phyloP scores from a whole-genome alignment of 768 basidiomycete species.

The Mycena leptocephala region DNA sequence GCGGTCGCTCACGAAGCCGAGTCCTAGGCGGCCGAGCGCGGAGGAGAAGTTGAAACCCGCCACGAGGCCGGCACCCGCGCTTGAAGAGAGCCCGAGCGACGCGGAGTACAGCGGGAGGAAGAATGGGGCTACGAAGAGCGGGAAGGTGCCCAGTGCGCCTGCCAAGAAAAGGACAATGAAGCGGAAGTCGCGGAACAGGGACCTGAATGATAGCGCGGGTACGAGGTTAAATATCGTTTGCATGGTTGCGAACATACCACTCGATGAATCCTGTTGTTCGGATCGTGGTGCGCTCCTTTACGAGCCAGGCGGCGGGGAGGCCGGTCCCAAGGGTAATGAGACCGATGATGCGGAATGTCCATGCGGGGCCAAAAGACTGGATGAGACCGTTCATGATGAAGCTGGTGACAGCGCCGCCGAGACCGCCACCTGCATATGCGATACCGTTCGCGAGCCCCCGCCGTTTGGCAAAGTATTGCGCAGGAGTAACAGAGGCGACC shows the following conservation, averaged over 20 bases:
- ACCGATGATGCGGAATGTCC: slow-evolving; percentile 52
- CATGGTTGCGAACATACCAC: not conserved
- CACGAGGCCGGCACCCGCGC: slow-evolving; percentile 47
- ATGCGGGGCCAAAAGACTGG: slow-evolving; percentile 43
- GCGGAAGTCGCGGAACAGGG: slow-evolving; percentile 46
- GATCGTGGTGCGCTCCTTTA: slow-evolving; percentile 34
- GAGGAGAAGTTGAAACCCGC: slow-evolving; percentile 53
- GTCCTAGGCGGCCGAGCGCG: slow-evolving; percentile 48
- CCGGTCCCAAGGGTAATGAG: slow-evolving; percentile 42
- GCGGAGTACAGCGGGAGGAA: slow-evolving; percentile 55
- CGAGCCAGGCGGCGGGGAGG: slow-evolving; percentile 45
- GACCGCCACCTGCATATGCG: slow-evolving; percentile 42
- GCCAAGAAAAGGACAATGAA: slow-evolving; percentile 47
- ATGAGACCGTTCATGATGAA: slow-evolving; percentile 47
- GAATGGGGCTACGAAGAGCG: slow-evolving; percentile 53
- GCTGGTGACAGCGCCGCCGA: slow-evolving; percentile 49
- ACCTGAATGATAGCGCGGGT: slow-evolving; percentile 30
- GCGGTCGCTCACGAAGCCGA: slow-evolving; percentile 46
- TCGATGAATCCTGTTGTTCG: slow-evolving; percentile 42
- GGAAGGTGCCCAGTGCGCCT: slow-evolving; percentile 52
- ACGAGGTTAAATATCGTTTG: not conserved
- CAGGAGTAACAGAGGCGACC: slow-evolving; percentile 41
- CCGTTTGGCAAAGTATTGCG: slow-evolving; percentile 50
- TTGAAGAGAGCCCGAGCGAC: slow-evolving; percentile 42
- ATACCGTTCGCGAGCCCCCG: slow-evolving; percentile 52